Conservation (phyloP, 192 early-diverging fungal species). For the Dimargaris cristalligena region DNA sequence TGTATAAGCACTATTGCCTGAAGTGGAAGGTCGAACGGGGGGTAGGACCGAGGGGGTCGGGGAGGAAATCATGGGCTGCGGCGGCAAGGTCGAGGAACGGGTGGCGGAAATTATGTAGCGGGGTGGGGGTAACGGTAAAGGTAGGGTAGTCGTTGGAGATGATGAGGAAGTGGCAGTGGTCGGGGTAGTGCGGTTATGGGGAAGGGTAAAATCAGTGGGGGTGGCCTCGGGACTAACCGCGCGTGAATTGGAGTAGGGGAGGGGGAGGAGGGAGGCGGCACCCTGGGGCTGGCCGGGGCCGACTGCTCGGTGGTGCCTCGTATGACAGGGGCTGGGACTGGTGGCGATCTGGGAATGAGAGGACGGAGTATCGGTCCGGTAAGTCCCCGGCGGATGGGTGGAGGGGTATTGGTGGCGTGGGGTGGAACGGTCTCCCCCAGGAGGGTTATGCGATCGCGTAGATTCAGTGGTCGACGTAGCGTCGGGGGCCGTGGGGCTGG, state of each 20-base stretch:
- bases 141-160: too few species aligned
- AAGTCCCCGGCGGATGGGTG: background rate
- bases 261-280: too few species aligned
- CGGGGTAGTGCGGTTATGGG: too few species aligned
- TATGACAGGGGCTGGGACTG: background rate
- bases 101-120: too few species aligned
- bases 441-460: too few species aligned
- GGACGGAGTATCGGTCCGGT: background rate
- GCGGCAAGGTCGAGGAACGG: too few species aligned
- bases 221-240: too few species aligned
- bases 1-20: background rate
- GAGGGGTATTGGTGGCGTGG: background rate
- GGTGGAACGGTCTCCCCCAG: background rate
- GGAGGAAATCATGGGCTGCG: background rate
- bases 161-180: too few species aligned
- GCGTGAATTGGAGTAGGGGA: too few species aligned
- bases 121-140: too few species aligned
- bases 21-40: background rate
- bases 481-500: background rate
- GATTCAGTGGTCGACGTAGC: background rate
- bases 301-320: background rate
- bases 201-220: too few species aligned
- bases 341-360: background rate
- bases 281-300: too few species aligned
- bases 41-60: background rate